phyloP scores from a whole-genome alignment of 75 land plant species.

The Pinus taeda region DNA sequence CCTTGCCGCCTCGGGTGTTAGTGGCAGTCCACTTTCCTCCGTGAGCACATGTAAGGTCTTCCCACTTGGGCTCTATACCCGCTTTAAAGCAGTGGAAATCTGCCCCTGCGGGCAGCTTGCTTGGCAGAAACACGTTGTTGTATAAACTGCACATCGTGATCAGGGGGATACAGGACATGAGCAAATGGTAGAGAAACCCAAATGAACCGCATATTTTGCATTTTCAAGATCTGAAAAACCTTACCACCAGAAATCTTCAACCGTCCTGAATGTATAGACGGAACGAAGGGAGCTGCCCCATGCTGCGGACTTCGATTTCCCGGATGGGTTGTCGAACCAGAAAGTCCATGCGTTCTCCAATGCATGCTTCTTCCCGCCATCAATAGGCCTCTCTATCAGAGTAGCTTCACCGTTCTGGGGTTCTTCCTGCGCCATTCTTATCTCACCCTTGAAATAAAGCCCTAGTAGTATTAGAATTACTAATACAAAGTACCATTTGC shows the following conservation, averaged over 20 bases:
- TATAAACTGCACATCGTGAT: slow-evolving; percentile 50
- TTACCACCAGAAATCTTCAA: slow-evolving; percentile 90
- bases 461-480: no score
- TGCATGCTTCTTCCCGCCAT: slow-evolving; percentile 20
- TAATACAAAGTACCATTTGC: no score
- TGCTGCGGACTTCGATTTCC: slow-evolving; percentile 69
- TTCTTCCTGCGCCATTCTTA: background rate
- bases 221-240: no score
- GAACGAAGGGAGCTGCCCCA: slow-evolving; percentile 82
- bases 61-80: slow-evolving; percentile 96
- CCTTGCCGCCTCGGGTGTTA: slow-evolving; percentile 43
- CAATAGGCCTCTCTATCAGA: background rate
- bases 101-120: slow-evolving; percentile 67
- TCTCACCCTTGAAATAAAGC: background rate
- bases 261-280: slow-evolving; percentile 76
- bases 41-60: slow-evolving; percentile 84
- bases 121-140: slow-evolving; percentile 79
- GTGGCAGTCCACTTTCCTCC: slow-evolving; percentile 92
- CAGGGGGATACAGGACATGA: no score
- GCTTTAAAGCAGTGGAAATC: slow-evolving; percentile 87
- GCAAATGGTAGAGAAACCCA: no score
- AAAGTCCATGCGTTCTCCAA: slow-evolving; percentile 82
- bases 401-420: background rate
- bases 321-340: slow-evolving; percentile 74
- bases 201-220: no score